Evolutionary conservation across 2,329 filamentous ascomycete genomes (phyloP).

Genomic region (Helicocarpus griseus): DNA sequence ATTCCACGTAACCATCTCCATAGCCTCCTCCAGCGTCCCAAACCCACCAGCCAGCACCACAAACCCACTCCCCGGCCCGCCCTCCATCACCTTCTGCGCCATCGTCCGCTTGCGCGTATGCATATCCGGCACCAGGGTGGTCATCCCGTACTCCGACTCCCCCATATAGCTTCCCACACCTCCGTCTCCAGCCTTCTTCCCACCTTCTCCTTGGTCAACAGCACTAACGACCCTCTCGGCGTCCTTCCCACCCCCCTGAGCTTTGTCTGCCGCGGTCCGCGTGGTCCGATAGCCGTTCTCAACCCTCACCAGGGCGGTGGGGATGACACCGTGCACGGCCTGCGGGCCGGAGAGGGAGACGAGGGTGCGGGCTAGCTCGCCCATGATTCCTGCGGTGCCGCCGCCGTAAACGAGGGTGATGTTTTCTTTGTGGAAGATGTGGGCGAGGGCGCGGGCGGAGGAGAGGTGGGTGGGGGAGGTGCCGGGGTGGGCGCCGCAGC

Average conservation of each 20-base stretch:
- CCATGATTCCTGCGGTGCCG: conserved; percentile 91
- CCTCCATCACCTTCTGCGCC: conserved; percentile 75
- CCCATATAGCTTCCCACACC: conserved; percentile 13
- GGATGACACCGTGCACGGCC: conserved; percentile 88
- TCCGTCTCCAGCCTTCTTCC: too few relatives aligned
- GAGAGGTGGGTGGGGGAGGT: conserved; percentile 64
- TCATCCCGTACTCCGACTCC: conserved; percentile 58
- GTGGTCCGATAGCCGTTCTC: conserved; percentile 40
- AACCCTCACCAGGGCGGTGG: conserved; percentile 68
- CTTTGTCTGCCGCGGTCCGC: conserved; percentile 1
- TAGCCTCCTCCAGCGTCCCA: conserved; percentile 90
- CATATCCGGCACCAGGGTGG: conserved; percentile 89
- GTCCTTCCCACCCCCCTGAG: conserved; percentile 21
- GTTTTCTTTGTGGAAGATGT: conserved; percentile 62
- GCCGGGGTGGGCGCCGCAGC: conserved; percentile 73
- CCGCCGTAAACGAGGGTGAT: conserved; percentile 89
- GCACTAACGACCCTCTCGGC: conserved; percentile 49
- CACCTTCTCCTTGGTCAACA: conserved; percentile 13
- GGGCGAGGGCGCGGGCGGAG: conserved; percentile 66
- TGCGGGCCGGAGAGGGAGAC: conserved; percentile 71
- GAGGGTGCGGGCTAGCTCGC: conserved; percentile 78
- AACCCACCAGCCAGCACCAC: conserved; percentile 83
- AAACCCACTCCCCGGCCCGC: conserved; percentile 77
- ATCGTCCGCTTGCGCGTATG: conserved; percentile 91
- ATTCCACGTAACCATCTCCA: conserved; percentile 92